Percentiles rank a stretch among this genome's conserved stretches.
Evolutionary conservation across 1,139 yeast species (phyloP).

Genomic region (Scheffersomyces quercinus): DNA sequence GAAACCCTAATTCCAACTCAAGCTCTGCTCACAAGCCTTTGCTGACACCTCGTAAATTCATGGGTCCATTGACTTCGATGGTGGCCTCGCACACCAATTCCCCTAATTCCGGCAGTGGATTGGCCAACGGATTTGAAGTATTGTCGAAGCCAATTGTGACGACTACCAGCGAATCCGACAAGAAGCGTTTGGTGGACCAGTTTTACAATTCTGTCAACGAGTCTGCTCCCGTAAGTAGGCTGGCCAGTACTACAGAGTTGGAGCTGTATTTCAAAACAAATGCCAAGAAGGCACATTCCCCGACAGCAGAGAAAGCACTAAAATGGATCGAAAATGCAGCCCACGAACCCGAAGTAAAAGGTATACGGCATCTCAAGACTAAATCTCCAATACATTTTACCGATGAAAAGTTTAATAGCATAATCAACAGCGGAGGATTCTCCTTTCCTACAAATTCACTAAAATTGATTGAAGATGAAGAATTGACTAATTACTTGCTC

Average conservation of each 20-base stretch:
- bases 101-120: no score
- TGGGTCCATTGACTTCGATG: not conserved
- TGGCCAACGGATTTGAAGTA: not conserved
- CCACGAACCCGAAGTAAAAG: not conserved
- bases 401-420: conserved; percentile 15
- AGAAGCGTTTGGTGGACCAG: conserved; percentile 42
- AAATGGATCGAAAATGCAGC: conserved; percentile 2
- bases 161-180: conserved; percentile 15
- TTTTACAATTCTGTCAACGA: conserved; percentile 30
- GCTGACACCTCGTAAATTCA: not conserved
- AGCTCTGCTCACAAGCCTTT: not conserved
- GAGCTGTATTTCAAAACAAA: conserved; percentile 1
- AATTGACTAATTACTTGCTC: conserved; percentile 30
- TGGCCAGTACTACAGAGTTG: conserved; percentile 10
- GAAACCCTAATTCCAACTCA: conserved; percentile 6
- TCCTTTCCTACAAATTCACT: conserved; percentile 12
- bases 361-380: not conserved
- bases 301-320: conserved; percentile 3
- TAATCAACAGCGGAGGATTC: conserved; percentile 27
- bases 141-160: not conserved
- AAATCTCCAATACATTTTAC: conserved; percentile 2
- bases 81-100: not conserved
- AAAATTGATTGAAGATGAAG: conserved; percentile 23
- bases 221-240: conserved; percentile 8
- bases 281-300: not conserved